These are phyloP conservation scores for Leishmania guyanensis DNA, from an alignment of 208 protist genomes.

Conservation along the genomic window DNA sequence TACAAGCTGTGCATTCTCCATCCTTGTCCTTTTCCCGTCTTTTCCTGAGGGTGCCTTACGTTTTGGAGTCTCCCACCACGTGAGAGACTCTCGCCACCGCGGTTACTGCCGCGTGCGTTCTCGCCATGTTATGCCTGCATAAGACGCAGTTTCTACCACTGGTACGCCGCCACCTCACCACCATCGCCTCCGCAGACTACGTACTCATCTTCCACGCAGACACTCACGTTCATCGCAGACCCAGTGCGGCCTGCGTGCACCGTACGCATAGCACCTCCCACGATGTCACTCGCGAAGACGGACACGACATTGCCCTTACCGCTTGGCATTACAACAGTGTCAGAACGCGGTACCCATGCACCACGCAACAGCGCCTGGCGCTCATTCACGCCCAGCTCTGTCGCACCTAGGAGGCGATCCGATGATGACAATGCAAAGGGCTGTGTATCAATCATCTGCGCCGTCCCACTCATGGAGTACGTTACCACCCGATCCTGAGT, in stretches of 20 bases:
- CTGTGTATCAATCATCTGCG: constrained; percentile 54
- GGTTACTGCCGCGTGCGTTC: background rate
- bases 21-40: background rate
- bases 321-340: constrained; percentile 35
- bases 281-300: constrained; percentile 18
- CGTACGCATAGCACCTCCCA: constrained; percentile 21
- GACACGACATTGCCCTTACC: constrained; percentile 27
- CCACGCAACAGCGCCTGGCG: constrained; percentile 46
- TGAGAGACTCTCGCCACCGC: background rate
- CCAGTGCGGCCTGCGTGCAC: constrained; percentile 5
- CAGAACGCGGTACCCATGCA: constrained; percentile 25
- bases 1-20: background rate
- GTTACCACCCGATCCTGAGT: constrained; percentile 35
- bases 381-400: constrained; percentile 40
- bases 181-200: constrained; percentile 41
- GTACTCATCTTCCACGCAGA: constrained; percentile 32
- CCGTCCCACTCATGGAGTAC: constrained; percentile 56
- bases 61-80: background rate
- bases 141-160: constrained; percentile 16
- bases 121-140: background rate
- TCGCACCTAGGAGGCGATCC: constrained; percentile 49
- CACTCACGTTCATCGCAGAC: constrained; percentile 33
- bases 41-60: background rate
- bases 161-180: constrained; percentile 37
- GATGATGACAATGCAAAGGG: constrained; percentile 67